A percentile compares a stretch with the other conserved stretches of the same genome.
phyloP scores from a whole-genome alignment of 1,284 basidiomycete genomes.

The Naganishia sp. region DNA sequence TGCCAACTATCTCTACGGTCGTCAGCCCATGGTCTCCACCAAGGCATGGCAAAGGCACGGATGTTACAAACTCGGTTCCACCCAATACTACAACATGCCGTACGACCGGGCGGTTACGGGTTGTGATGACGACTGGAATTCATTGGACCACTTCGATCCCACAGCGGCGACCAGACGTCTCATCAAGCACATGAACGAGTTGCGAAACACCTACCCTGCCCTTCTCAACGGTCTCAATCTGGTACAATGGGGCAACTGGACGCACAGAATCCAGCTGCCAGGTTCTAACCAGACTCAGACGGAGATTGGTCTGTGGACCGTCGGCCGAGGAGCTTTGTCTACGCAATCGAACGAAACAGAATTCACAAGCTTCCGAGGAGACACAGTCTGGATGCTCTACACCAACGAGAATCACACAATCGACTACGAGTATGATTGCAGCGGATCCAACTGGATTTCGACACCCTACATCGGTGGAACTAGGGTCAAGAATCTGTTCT shows the following conservation, averaged over 20 bases:
- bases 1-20: conserved; percentile 81
- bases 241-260: conserved; percentile 78
- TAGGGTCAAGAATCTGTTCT: conserved; percentile 71
- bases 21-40: conserved; percentile 82
- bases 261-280: conserved; percentile 69
- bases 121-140: conserved; percentile 83
- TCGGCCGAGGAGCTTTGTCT: conserved; percentile 65
- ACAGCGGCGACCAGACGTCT: conserved; percentile 72
- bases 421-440: conserved; percentile 67
- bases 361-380: conserved; percentile 53
- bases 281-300: conserved; percentile 77
- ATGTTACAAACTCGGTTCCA: conserved; percentile 81
- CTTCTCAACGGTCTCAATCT: conserved; percentile 83
- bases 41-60: conserved; percentile 88
- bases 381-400: conserved; percentile 76
- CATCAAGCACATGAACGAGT: conserved; percentile 69
- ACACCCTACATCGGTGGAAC: conserved; percentile 68
- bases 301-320: conserved; percentile 83
- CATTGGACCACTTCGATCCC: conserved; percentile 90
- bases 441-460: conserved; percentile 63
- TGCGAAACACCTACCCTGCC: conserved; percentile 68
- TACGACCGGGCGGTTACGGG: conserved; percentile 73
- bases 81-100: conserved; percentile 87
- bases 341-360: conserved; percentile 59
- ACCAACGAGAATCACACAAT: conserved; percentile 76